Base-by-base conservation (phyloP, 306 rosid species). In the Gleditsia sinensis region DNA sequence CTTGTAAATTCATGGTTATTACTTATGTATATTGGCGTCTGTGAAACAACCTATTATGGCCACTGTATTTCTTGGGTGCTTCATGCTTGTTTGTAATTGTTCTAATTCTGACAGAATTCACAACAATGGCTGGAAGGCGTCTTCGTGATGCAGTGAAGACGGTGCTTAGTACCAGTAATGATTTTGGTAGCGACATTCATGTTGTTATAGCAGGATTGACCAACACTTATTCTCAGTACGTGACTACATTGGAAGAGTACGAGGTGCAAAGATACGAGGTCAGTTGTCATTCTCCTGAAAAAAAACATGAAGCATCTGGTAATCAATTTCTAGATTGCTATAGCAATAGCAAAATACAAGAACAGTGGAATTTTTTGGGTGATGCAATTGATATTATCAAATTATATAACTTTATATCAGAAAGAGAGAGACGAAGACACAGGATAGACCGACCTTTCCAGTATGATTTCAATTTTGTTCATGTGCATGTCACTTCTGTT, bases 61-160 rank as follows among this genome's bases (percentile, higher is more conserved):
- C 67, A 9, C 10, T 40, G 10, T 46, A 54, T 70, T 82, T 82
- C 37, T 67, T 74, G 17, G 43, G 34, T 68, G 71, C 76, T 59
- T 74, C 66, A 73, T 45, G 82, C 57, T 45, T 59, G 58, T 34
- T 53, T 56, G 14, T 74, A 54, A 75, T 60, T 70, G 33, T 46
- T 57, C 71, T 63, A 56, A 61, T 77, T 51, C 68, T 36, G 69
- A 53, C 86, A 94, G 98, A 94, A 75, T 88, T 94, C 80, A 82
- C 98, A 13, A 89, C 97, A 67, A 94, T 94, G 98, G 98, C 98
- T 58, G 97, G 98, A 32, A 86, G 97, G 84, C 96, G 89, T 37
- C 96, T 94, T 33, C 96, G 96, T 14, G 91, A 94, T 82, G 92
- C 96, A 51, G 97, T 94, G 79, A 89, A 74, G 86, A 72, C 81